Conservation (phyloP, 2,329 filamentous ascomycete species). For the Phialocephala subalpina region DNA sequence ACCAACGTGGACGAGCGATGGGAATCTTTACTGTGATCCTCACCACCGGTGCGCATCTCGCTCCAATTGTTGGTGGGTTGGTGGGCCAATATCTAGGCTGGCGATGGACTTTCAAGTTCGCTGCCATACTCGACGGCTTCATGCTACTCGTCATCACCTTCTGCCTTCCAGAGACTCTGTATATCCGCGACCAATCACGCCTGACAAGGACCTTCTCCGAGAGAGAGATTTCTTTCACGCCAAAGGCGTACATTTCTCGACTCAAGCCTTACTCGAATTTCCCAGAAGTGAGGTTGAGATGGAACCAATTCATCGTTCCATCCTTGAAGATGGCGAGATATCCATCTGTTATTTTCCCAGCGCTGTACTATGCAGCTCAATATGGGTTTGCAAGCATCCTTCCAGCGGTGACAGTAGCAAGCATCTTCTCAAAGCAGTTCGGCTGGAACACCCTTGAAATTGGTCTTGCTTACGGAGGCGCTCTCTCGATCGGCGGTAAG, state of each 20-base stretch:
- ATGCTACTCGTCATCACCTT: constrained; percentile 41
- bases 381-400: constrained; percentile 45
- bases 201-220: constrained; percentile 18
- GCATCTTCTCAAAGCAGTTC: constrained; percentile 43
- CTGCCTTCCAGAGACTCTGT: constrained; percentile 44
- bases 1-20: constrained; percentile 43
- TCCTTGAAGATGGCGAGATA: constrained; percentile 42
- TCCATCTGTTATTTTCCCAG: constrained; percentile 44
- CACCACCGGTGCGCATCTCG: constrained; percentile 42
- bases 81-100: constrained; percentile 78
- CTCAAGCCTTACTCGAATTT: constrained; percentile 16
- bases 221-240: constrained; percentile 14
- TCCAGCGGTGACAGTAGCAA: constrained; percentile 44
- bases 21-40: constrained; percentile 43
- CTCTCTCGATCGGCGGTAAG: constrained; percentile 39
- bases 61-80: constrained; percentile 75
- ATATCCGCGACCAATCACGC: constrained; percentile 27
- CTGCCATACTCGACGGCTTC: constrained; percentile 39
- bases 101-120: constrained; percentile 68
- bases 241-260: constrained; percentile 14
- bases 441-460: constrained; percentile 43
- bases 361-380: constrained; percentile 43
- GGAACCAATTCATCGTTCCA: constrained; percentile 38
- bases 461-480: constrained; percentile 43
- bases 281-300: constrained; percentile 23